Evolutionary conservation across 2,329 filamentous ascomycete genomes (phyloP), one percentile per base, ranked within the genome.

Genomic region (Epicoccum sorghinum): DNA sequence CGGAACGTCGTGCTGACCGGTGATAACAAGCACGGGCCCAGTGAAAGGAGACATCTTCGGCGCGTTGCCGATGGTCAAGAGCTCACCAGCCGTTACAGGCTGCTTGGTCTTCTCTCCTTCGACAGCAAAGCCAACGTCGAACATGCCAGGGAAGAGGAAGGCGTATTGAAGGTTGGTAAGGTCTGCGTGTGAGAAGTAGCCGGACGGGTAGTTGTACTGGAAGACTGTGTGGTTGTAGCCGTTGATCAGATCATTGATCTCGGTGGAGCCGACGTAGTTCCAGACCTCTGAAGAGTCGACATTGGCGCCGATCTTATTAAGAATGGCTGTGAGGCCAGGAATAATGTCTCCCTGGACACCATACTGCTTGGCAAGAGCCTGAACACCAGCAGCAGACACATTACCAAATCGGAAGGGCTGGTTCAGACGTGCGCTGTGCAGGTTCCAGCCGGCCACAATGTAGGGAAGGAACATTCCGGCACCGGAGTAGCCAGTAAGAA

Each of bases 401-500:
- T 69, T 73, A 9, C 75, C 71, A 23, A 79, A 74, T 22, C 76
- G 72, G 8, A 77, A 68, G 61, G 75, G 74, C 51, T 76, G 72
- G 48, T 77, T 76, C 8, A 73, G 45, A 18, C 71, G 67, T 22
- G 83, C 82, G 13, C 77, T 73, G 39, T 80, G 72, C 40, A 82
- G 78, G 65, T 83, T 80, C 56, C 73, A 78, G 6, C 76, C 79
- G 4, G 82, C 72, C 0, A 74, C 65, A 39, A 82, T 82, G 10
- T 71, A 68, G 1, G 64, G 46, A 0, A 72, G 50, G 67, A 80
- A 87, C 13, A 74, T 66, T 8, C 68, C 55, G 8, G 81, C 80
- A 36, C 79, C 77, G 13, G 80, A 79, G 72, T 84, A 89, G 1
- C 86, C 86, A 1, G 85, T 87, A 6, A 89, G 77, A 46, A 86